These are phyloP conservation scores for Metschnikowia kofuensis DNA, from an alignment of 805 yeast genomes.

Conservation along the genomic window DNA sequence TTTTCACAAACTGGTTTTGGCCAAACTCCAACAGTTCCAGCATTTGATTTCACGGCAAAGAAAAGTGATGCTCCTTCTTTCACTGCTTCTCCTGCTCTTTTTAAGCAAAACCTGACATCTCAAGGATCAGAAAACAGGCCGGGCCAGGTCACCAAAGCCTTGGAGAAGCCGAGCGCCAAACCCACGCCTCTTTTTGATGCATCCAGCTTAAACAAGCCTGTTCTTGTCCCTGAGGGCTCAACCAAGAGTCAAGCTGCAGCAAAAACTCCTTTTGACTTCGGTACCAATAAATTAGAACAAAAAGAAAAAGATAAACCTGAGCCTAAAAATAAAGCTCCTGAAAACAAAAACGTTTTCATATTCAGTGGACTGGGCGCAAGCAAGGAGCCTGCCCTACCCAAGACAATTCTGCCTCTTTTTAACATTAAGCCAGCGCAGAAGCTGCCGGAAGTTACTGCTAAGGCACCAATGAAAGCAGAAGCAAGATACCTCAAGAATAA, in stretches of 20 bases:
- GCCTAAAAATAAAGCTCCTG: constrained; percentile 7
- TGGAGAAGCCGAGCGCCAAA: not conserved
- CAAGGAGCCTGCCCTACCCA: not conserved
- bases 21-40: not conserved
- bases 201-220: not conserved
- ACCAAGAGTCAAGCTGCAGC: not conserved
- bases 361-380: not conserved
- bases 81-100: not conserved
- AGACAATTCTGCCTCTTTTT: not conserved
- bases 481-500: constrained; percentile 17
- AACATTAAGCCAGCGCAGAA: not conserved
- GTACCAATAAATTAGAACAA: not conserved
- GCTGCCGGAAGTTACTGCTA: not conserved
- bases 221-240: not conserved
- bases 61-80: not conserved
- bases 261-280: not conserved
- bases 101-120: not conserved
- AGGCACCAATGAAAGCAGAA: not conserved
- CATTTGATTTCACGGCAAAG: constrained; percentile 2
- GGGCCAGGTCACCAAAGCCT: not conserved
- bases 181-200: not conserved
- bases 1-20: constrained; percentile 3
- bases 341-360: constrained; percentile 8
- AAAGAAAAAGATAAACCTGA: constrained; percentile 1
- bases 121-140: not conserved